Percentiles rank a stretch among this genome's conserved stretches.
Conservation (phyloP, 1,284 basidiomycete species). For the Bondarzewia mesenterica region DNA sequence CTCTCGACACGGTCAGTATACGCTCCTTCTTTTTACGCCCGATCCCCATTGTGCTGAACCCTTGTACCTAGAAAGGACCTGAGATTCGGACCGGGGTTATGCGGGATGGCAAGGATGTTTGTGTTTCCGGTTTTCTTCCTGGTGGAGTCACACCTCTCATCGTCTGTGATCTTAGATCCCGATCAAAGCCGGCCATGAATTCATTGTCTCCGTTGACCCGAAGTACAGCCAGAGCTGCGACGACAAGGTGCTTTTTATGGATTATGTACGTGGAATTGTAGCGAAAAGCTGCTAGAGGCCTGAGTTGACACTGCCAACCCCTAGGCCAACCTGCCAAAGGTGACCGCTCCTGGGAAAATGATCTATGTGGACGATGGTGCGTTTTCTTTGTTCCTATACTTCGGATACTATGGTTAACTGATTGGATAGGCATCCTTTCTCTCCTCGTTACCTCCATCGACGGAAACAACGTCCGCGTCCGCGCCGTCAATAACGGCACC, state of each 20-base stretch:
- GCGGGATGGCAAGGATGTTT: conserved; percentile 78
- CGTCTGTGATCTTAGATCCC: conserved; percentile 45
- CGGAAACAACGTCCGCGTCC: conserved; percentile 75
- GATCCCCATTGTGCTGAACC: conserved; percentile 9
- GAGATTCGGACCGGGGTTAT: conserved; percentile 98
- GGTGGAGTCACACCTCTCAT: conserved; percentile 1
- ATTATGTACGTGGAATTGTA: conserved; percentile 61
- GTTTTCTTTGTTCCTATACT: conserved; percentile 10
- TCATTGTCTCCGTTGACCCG: conserved; percentile 83
- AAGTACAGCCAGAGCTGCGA: conserved; percentile 77
- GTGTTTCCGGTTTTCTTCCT: conserved; percentile 23
- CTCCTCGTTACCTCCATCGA: conserved; percentile 89
- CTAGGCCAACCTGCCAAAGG: conserved; percentile 79
- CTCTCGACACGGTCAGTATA: conserved; percentile 81
- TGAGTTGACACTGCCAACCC: too few species aligned
- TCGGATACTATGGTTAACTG: neutral
- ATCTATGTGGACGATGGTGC: conserved; percentile 96
- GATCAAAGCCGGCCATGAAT: conserved; percentile 90
- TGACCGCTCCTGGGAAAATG: conserved; percentile 91
- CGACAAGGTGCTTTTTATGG: conserved; percentile 81
- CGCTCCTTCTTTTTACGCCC: neutral
- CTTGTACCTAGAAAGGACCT: conserved; percentile 78
- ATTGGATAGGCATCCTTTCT: conserved; percentile 70
- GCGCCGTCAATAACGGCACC: conserved; percentile 87
- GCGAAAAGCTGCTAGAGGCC: conserved; percentile 2